phyloP scores from a whole-genome alignment of 805 yeast genomes.

The Hanseniaspora thailandica region DNA sequence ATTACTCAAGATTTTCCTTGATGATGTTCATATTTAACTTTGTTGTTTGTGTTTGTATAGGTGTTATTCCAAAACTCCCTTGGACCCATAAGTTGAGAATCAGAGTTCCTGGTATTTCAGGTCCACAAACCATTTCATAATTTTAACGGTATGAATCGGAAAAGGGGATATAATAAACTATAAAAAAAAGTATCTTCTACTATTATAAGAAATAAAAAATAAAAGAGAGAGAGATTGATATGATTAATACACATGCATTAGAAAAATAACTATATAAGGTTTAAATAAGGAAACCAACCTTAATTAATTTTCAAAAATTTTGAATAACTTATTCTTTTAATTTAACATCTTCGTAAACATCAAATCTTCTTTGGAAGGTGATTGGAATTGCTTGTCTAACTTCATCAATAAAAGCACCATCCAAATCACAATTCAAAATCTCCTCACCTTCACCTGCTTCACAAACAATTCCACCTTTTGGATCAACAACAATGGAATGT shows the following conservation, averaged over 20 bases:
- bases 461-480: constrained; percentile 46
- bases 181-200: neutral
- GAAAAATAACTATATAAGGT: too few species aligned
- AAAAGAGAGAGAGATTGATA: neutral
- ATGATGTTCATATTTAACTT: constrained; percentile 69
- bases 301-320: too few species aligned
- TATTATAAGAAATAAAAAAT: neutral
- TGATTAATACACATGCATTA: neutral
- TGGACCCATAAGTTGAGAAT: constrained; percentile 68
- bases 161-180: neutral
- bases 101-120: constrained; percentile 39
- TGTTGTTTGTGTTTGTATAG: constrained; percentile 60
- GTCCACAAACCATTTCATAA: constrained; percentile 29
- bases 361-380: constrained; percentile 58
- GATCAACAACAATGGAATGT: constrained; percentile 53
- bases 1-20: constrained; percentile 76
- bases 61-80: constrained; percentile 86
- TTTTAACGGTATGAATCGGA: neutral
- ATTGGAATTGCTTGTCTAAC: constrained; percentile 63
- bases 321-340: constrained; percentile 6
- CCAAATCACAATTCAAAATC: constrained; percentile 61
- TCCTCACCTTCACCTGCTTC: constrained; percentile 75
- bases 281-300: too few species aligned
- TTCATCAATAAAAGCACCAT: constrained; percentile 44
- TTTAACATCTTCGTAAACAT: constrained; percentile 34